phyloP scores from a whole-genome alignment of 23 red algal genomes.

The Agarophyton chilense region DNA sequence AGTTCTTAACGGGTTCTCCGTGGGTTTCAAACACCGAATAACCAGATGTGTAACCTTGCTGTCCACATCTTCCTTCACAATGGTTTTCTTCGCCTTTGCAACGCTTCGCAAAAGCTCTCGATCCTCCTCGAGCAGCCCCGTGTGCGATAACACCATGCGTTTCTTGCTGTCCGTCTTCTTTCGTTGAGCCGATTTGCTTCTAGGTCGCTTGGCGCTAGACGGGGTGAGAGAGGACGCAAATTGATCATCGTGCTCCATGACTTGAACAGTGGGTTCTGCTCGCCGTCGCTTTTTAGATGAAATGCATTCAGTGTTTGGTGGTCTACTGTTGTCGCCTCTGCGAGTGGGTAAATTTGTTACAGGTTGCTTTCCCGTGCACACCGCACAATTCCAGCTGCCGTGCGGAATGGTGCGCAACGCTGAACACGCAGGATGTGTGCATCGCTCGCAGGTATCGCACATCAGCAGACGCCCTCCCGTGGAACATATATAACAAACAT shows the following conservation, averaged over 20 bases:
- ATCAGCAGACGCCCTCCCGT: slow-evolving; percentile 49
- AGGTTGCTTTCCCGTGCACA: neutral
- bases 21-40: neutral
- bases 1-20: slow-evolving; percentile 23
- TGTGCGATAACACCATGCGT: slow-evolving; percentile 28
- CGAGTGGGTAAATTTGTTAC: neutral
- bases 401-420: slow-evolving; percentile 25
- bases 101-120: slow-evolving; percentile 5
- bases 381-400: slow-evolving; percentile 53
- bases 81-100: slow-evolving; percentile 26
- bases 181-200: neutral
- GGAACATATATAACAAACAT: slow-evolving; percentile 43
- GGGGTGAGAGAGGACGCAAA: neutral
- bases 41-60: slow-evolving; percentile 36
- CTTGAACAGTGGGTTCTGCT: neutral
- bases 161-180: neutral
- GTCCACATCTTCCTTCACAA: slow-evolving; percentile 35
- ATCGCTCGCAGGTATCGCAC: slow-evolving; percentile 57
- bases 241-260: neutral
- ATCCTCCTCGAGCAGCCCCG: slow-evolving; percentile 25
- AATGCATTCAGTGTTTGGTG: neutral
- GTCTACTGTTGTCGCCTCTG: neutral
- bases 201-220: slow-evolving; percentile 14
- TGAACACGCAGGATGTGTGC: slow-evolving; percentile 32
- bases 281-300: neutral